Evolutionary conservation across 2,329 filamentous ascomycete genomes (phyloP).

Genomic region (Penicillium sp.): DNA sequence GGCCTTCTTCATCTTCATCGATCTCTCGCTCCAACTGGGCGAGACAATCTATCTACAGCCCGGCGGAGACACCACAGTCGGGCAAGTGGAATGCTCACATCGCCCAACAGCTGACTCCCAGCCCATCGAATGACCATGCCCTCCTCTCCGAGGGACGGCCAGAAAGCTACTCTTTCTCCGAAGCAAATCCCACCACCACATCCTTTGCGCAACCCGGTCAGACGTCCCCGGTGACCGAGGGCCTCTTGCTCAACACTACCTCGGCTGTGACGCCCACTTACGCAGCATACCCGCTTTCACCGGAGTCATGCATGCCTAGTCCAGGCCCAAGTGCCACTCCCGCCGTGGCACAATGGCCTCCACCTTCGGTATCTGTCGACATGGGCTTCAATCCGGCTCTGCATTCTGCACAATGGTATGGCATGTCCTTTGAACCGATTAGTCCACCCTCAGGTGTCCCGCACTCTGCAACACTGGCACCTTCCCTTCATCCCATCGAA

Average conservation of each 20-base stretch:
- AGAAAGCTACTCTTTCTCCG: conserved; percentile 24
- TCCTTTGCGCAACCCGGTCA: conserved; percentile 34
- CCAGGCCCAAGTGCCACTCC: conserved; percentile 30
- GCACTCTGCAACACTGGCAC: conserved; percentile 33
- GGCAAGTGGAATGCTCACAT: conserved; percentile 29
- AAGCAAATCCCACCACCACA: conserved; percentile 26
- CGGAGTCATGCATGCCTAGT: conserved; percentile 35
- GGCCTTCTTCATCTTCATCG: conserved; percentile 3
- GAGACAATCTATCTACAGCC: conserved; percentile 17
- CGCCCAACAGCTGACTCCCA: conserved; percentile 30
- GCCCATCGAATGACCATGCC: conserved; percentile 29
- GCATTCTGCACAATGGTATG: conserved; percentile 36
- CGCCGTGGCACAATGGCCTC: conserved; percentile 21
- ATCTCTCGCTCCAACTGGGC: conserved; percentile 20
- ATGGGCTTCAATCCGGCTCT: conserved; percentile 26
- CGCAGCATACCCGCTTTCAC: conserved; percentile 32
- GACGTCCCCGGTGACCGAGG: conserved; percentile 31
- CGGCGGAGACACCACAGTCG: conserved; percentile 16
- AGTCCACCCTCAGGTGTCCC: conserved; percentile 27
- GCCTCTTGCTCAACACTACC: conserved; percentile 33
- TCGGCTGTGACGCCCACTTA: conserved; percentile 33
- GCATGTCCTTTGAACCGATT: conserved; percentile 33
- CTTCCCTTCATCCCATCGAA: conserved; percentile 28
- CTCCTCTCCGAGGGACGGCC: conserved; percentile 26
- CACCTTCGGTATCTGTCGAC: conserved; percentile 29